phyloP scores from a whole-genome alignment of 805 yeast species.

The Jamesozyma rosinii region DNA sequence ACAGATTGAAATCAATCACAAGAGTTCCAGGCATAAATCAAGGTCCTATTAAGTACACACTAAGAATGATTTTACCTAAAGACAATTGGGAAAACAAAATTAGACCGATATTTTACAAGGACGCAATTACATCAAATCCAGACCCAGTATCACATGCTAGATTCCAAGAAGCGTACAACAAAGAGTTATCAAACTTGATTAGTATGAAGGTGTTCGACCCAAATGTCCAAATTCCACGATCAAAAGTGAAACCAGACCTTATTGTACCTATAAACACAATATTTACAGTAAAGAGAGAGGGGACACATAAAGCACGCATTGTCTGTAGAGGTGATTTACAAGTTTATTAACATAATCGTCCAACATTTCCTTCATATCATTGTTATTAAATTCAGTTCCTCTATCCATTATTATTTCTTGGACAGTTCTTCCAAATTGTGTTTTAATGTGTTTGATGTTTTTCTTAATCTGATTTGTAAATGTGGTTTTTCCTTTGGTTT shows the following conservation, averaged over 20 bases:
- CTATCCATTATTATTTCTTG: conserved; percentile 5
- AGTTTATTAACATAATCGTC: conserved; percentile 2
- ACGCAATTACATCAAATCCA: conserved; percentile 6
- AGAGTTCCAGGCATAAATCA: too few relatives aligned
- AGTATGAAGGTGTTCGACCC: conserved; percentile 6
- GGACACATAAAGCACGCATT: conserved; percentile 4
- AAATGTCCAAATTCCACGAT: not conserved
- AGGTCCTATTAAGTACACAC: too few relatives aligned
- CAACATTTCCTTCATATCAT: not conserved
- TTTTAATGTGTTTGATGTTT: conserved; percentile 1
- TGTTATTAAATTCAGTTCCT: conserved; percentile 8
- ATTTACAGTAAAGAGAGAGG: conserved; percentile 5
- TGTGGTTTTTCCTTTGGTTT: not conserved
- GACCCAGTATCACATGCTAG: not conserved
- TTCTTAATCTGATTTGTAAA: conserved; percentile 1
- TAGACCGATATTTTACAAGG: conserved; percentile 3
- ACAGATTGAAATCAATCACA: too few relatives aligned
- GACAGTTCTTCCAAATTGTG: conserved; percentile 2
- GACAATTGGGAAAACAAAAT: too few relatives aligned
- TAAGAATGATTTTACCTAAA: too few relatives aligned
- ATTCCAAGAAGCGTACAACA: conserved; percentile 2
- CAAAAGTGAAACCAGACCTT: not conserved
- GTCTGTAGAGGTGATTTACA: conserved; percentile 7
- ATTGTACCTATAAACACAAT: conserved; percentile 1
- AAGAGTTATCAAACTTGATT: conserved; percentile 6